A percentile compares a stretch with the other conserved stretches of the same genome.
phyloP scores from a whole-genome alignment of 2,329 filamentous ascomycete species.

The Hymenoscyphus linearis region DNA sequence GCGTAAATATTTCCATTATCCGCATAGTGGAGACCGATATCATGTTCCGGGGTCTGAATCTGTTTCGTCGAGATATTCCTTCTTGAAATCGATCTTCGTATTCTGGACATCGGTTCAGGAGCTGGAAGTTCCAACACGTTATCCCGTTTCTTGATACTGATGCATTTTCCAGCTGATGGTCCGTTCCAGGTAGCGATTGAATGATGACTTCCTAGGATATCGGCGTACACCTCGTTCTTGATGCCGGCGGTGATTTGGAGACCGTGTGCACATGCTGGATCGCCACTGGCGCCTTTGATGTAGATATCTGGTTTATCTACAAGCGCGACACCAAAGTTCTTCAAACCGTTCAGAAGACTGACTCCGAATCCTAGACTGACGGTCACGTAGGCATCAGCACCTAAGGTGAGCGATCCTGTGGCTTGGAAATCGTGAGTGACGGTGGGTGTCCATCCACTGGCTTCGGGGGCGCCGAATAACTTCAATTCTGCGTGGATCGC shows the following conservation, averaged over 20 bases:
- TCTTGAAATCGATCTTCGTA: background rate
- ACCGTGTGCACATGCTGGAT: background rate
- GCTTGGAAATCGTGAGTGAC: conserved; percentile 3
- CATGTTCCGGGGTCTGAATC: conserved; percentile 2
- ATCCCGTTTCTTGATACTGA: conserved; percentile 5
- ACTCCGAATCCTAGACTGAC: conserved; percentile 8
- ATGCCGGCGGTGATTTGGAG: conserved; percentile 4
- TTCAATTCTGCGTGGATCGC: conserved; percentile 9
- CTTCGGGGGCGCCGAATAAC: conserved; percentile 7
- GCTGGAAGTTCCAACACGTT: background rate
- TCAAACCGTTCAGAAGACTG: conserved; percentile 8
- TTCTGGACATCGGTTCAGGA: background rate
- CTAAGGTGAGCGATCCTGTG: background rate
- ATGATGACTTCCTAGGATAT: conserved; percentile 7
- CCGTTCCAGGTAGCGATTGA: conserved; percentile 6
- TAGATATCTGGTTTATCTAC: conserved; percentile 10
- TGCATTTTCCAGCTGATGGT: conserved; percentile 3
- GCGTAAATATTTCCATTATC: conserved; percentile 9
- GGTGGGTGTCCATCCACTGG: conserved; percentile 3
- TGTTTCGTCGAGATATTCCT: background rate
- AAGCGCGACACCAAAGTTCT: conserved; percentile 5
- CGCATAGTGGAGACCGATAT: conserved; percentile 9
- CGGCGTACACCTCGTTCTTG: conserved; percentile 9
- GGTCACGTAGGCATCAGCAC: conserved; percentile 4
- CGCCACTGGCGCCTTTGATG: background rate